Conservation (phyloP, 2,329 filamentous ascomycete genomes). For the Aotearoamyces nothofagi region DNA sequence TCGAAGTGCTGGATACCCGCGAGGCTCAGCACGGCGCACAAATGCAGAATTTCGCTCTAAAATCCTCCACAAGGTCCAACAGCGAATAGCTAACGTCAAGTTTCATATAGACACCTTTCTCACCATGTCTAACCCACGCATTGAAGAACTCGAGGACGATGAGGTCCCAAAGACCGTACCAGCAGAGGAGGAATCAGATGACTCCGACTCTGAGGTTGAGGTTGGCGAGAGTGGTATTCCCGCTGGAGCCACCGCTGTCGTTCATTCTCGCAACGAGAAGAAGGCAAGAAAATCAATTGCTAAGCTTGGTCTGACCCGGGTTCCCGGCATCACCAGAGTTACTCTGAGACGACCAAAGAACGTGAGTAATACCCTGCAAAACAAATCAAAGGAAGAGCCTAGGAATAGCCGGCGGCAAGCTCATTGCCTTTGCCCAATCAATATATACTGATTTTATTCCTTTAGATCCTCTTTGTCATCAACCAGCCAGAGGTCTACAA, state of each 20-base stretch:
- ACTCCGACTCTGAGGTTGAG: slow-evolving; percentile 66
- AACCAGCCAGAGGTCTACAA: slow-evolving; percentile 99
- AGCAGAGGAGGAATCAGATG: slow-evolving; percentile 56
- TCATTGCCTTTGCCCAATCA: no score
- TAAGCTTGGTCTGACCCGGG: slow-evolving; percentile 93
- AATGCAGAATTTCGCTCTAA: no score
- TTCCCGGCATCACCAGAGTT: slow-evolving; percentile 94
- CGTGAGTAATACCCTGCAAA: slow-evolving; percentile 49
- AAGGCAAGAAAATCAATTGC: slow-evolving; percentile 99
- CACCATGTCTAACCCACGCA: slow-evolving; percentile 86
- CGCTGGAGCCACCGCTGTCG: slow-evolving; percentile 73
- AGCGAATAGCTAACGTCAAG: no score
- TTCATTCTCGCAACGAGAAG: slow-evolving; percentile 99
- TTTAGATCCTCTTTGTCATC: slow-evolving; percentile 95
- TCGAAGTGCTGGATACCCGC: no score
- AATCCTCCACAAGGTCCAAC: no score
- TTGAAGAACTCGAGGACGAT: slow-evolving; percentile 96
- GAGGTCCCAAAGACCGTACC: slow-evolving; percentile 70
- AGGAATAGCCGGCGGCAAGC: no score
- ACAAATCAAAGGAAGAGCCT: background rate
- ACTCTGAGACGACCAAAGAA: slow-evolving; percentile 98
- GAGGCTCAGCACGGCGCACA: no score
- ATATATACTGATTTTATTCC: background rate
- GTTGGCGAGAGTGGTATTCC: slow-evolving; percentile 49
- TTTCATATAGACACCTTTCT: no score